These are phyloP conservation scores for Schizosaccharomyces lindneri DNA, from an alignment of 805 yeast species.

Conservation along the genomic window DNA sequence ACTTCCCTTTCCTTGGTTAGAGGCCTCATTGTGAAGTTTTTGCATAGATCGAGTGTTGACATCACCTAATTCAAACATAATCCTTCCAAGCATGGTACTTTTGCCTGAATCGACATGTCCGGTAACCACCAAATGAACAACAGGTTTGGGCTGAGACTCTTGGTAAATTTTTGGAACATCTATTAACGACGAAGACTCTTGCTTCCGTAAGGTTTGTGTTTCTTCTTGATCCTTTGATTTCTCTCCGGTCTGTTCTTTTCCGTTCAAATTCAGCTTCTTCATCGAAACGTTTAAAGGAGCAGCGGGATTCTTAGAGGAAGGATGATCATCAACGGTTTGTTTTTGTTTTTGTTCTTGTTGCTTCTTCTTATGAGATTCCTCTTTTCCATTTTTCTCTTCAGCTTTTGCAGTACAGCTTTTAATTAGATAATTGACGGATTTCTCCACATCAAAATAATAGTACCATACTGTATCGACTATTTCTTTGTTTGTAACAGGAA, in stretches of 20 bases:
- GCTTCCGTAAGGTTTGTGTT: not conserved
- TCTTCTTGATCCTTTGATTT: not conserved
- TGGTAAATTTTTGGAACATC: constrained; percentile 20
- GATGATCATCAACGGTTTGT: no score
- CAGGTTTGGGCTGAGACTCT: constrained; percentile 22
- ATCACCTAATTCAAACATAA: constrained; percentile 40
- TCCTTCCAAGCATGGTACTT: constrained; percentile 53
- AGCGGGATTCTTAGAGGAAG: not conserved
- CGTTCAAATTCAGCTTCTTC: no score
- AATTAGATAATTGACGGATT: constrained; percentile 23
- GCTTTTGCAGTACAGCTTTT: constrained; percentile 7
- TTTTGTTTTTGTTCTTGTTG: not conserved
- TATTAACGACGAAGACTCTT: constrained; percentile 13
- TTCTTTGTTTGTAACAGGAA: constrained; percentile 23
- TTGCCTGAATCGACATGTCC: constrained; percentile 79
- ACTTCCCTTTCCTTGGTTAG: constrained; percentile 44
- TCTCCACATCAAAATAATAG: constrained; percentile 30
- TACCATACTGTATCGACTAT: constrained; percentile 35
- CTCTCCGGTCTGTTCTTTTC: not conserved
- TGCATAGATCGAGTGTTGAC: constrained; percentile 40
- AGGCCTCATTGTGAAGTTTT: constrained; percentile 39
- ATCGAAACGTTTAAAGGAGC: no score
- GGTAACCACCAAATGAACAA: constrained; percentile 48
- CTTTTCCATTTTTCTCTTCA: not conserved
- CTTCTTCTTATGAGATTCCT: not conserved